These are phyloP conservation scores for Microdochium nivale DNA, from an alignment of 2,329 filamentous ascomycete genomes.

Conservation along the genomic window DNA sequence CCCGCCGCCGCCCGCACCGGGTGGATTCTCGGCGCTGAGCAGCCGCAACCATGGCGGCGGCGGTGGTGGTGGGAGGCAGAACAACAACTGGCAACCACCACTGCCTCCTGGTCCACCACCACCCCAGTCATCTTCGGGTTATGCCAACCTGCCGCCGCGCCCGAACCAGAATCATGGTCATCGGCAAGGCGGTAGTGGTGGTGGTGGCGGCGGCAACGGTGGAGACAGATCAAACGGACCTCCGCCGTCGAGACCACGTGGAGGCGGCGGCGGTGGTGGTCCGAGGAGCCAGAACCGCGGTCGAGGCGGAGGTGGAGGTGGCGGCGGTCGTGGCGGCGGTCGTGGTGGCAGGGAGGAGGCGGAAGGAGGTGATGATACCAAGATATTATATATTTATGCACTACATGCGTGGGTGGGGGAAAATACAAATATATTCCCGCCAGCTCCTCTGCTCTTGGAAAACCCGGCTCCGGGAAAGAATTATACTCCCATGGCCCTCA, in stretches of 20 bases:
- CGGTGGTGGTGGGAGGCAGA: background rate
- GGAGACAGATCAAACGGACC: background rate
- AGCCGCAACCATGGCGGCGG: background rate
- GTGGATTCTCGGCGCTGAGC: background rate
- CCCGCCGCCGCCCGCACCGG: conserved; percentile 4
- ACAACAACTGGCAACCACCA: conserved; percentile 11
- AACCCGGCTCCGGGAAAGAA: no score
- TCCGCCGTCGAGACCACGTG: conserved; percentile 3
- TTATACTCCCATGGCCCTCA: no score
- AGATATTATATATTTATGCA: no score
- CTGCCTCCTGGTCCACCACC: conserved; percentile 15
- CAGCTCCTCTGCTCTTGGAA: no score
- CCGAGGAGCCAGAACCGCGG: conserved; percentile 3
- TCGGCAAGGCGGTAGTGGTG: conserved; percentile 1
- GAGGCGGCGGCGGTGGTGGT: conserved; percentile 4
- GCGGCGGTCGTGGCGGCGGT: conserved; percentile 7
- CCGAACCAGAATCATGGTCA: conserved; percentile 2
- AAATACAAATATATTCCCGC: no score
- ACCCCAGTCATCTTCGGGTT: conserved; percentile 7
- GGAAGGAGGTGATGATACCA: conserved; percentile 5
- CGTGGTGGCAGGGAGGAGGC: conserved; percentile 6
- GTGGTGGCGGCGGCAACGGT: background rate
- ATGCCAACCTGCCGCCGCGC: conserved; percentile 11
- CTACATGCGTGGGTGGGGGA: no score
- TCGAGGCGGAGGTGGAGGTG: conserved; percentile 5